Percentiles rank a stretch among this genome's conserved stretches.
These are phyloP conservation scores for Torulaspora delbrueckii DNA, from an alignment of 805 yeast genomes.

Conservation along the genomic window DNA sequence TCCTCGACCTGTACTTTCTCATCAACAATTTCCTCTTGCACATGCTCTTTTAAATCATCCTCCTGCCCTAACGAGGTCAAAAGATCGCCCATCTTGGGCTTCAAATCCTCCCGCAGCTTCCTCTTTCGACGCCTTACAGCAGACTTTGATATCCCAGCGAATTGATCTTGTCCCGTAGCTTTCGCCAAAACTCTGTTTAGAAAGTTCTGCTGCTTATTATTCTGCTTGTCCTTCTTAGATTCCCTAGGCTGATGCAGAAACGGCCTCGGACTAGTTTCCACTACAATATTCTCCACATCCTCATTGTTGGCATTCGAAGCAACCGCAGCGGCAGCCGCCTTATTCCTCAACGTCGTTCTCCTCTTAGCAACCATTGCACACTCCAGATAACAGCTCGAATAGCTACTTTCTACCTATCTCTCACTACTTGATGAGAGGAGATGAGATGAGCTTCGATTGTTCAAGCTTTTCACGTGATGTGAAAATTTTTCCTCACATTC, in stretches of 20 bases:
- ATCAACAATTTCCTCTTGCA: slow-evolving; percentile 7
- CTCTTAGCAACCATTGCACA: slow-evolving; percentile 41
- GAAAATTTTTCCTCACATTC: slow-evolving; percentile 10
- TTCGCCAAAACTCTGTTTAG: slow-evolving; percentile 21
- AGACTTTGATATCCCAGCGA: slow-evolving; percentile 57
- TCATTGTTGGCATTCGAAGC: slow-evolving; percentile 1
- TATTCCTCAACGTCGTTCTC: slow-evolving; percentile 43
- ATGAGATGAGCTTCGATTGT: background rate
- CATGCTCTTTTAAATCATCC: slow-evolving; percentile 21
- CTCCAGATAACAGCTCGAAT: background rate
- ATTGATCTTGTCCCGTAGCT: slow-evolving; percentile 20
- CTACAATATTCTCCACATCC: slow-evolving; percentile 6
- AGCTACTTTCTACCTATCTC: background rate
- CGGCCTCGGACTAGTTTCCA: slow-evolving; percentile 40
- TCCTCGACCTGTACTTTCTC: slow-evolving; percentile 11
- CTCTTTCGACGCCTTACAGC: slow-evolving; percentile 61
- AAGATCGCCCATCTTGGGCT: slow-evolving; percentile 64
- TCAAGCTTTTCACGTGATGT: slow-evolving; percentile 7
- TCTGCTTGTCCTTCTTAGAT: slow-evolving; percentile 50
- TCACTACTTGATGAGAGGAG: background rate
- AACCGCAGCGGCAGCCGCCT: slow-evolving; percentile 29
- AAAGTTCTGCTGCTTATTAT: slow-evolving; percentile 37
- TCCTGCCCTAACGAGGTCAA: slow-evolving; percentile 46
- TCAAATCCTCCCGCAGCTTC: slow-evolving; percentile 54
- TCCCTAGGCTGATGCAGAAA: slow-evolving; percentile 49